Evolutionary conservation across 2,329 filamentous ascomycete genomes (phyloP).

Genomic region (Hypoxylon sp.): DNA sequence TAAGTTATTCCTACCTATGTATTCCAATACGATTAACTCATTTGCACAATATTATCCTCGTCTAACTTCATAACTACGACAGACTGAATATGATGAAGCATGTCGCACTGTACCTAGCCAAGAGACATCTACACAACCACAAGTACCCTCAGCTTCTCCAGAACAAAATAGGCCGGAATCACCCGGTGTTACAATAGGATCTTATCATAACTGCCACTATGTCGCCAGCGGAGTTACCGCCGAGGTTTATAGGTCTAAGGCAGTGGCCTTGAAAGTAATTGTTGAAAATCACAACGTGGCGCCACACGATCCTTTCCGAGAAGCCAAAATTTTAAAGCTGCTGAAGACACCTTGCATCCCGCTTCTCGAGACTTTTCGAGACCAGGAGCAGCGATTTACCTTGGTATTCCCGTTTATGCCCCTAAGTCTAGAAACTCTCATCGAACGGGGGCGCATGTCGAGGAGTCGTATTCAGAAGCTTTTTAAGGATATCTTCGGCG

Average conservation of each 20-base stretch:
- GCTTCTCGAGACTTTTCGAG: conserved; percentile 77
- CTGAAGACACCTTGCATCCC: conserved; percentile 68
- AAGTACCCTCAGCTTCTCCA: conserved; percentile 1
- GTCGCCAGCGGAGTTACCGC: conserved; percentile 79
- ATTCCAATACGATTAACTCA: too few species aligned
- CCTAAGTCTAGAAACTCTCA: conserved; percentile 73
- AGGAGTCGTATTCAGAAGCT: conserved; percentile 50
- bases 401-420: conserved; percentile 87
- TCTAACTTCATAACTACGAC: too few species aligned
- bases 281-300: conserved; percentile 74
- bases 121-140: conserved; percentile 2
- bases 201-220: conserved; percentile 61
- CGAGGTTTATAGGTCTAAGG: conserved; percentile 75
- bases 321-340: conserved; percentile 75
- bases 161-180: conserved; percentile 27
- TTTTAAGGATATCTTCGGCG: conserved; percentile 74
- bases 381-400: conserved; percentile 75
- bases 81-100: conserved; percentile 67
- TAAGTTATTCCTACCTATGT: conserved; percentile 48
- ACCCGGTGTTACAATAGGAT: conserved; percentile 59
- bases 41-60: too few species aligned
- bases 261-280: conserved; percentile 84
- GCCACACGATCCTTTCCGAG: conserved; percentile 83
- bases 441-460: conserved; percentile 58
- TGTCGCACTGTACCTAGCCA: conserved; percentile 47